Conservation (phyloP, 1,139 yeast species). For the Blastobotrys buckinghamii region DNA sequence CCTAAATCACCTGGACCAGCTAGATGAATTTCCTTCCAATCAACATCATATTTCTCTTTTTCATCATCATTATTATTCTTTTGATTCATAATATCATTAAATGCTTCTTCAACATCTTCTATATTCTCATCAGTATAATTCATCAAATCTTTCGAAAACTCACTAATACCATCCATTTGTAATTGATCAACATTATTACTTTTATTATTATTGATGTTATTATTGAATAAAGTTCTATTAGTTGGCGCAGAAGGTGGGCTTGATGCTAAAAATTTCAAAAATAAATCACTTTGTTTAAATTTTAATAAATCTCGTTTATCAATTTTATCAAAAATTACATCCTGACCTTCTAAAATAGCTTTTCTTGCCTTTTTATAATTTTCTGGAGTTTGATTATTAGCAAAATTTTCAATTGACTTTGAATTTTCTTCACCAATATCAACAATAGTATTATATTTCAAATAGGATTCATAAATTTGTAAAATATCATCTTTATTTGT, state of each 20-base stretch:
- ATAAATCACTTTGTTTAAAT: conserved; percentile 50
- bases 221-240: not conserved
- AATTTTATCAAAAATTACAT: conserved; percentile 44
- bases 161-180: conserved; percentile 23
- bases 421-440: conserved; percentile 19
- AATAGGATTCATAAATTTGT: conserved; percentile 43
- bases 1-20: conserved; percentile 70
- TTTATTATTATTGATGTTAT: not conserved
- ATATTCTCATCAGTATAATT: conserved; percentile 4
- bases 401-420: conserved; percentile 26
- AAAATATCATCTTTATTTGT: conserved; percentile 28
- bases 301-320: conserved; percentile 47
- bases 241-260: conserved; percentile 20
- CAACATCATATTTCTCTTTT: conserved; percentile 8
- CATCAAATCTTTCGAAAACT: not conserved
- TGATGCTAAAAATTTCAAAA: conserved; percentile 42
- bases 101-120: conserved; percentile 63
- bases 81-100: conserved; percentile 50
- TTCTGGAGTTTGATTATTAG: conserved; percentile 16
- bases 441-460: conserved; percentile 26
- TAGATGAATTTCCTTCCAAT: conserved; percentile 26
- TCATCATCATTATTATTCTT: conserved; percentile 3
- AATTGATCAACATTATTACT: conserved; percentile 21
- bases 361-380: conserved; percentile 42
- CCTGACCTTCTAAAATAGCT: conserved; percentile 52